Conservation (phyloP, 1,284 basidiomycete species). For the Polyporus tsugae region DNA sequence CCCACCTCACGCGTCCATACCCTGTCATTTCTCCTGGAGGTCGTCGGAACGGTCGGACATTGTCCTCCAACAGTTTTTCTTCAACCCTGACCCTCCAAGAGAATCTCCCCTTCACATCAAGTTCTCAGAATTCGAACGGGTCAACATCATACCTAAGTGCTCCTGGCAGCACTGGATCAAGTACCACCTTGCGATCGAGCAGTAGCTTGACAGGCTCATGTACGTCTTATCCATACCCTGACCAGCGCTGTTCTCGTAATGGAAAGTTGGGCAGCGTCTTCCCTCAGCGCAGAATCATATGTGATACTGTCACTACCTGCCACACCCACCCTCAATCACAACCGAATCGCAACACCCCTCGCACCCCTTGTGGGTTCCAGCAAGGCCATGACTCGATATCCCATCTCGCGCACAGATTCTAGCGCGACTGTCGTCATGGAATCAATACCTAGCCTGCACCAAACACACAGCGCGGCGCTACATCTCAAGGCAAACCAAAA, state of each 20-base stretch:
- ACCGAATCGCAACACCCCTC: constrained; percentile 23
- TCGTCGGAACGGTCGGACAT: constrained; percentile 25
- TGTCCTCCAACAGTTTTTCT: constrained; percentile 11
- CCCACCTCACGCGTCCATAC: constrained; percentile 48
- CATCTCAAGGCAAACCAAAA: background rate
- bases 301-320: constrained; percentile 20
- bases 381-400: constrained; percentile 24
- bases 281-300: constrained; percentile 20
- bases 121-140: background rate
- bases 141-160: background rate
- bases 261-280: constrained; percentile 11
- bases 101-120: background rate
- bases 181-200: background rate
- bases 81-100: constrained; percentile 8
- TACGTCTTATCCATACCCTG: constrained; percentile 7
- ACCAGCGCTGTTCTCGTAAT: background rate
- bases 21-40: constrained; percentile 32
- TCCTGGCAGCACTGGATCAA: background rate
- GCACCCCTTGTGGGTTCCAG: constrained; percentile 25
- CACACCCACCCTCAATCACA: constrained; percentile 15
- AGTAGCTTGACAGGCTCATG: constrained; percentile 17
- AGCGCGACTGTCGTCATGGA: constrained; percentile 29
- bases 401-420: constrained; percentile 28
- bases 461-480: constrained; percentile 23
- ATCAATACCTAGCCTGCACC: constrained; percentile 18